Evolutionary conservation across 2,329 filamentous ascomycete genomes (phyloP), one percentile per base, ranked within the genome.

Genomic region (Verticillium zaregamsianum): DNA sequence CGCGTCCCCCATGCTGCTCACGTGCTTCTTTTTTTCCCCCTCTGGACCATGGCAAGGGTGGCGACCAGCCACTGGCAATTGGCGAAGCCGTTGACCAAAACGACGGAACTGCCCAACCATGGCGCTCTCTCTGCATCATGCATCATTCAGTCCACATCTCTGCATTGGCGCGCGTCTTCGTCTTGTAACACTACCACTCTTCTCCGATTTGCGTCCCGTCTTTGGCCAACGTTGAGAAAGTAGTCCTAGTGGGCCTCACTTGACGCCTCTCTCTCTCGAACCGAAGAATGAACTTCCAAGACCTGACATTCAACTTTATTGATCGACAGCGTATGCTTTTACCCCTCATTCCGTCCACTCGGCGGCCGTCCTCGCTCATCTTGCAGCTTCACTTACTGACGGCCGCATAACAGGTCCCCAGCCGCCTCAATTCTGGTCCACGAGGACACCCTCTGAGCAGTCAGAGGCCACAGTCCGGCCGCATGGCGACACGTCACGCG

Each of bases 361-460:
- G 32, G n/a, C n/a, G 15, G n/a, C n/a, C 32, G 31, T 20, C 33
- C 20, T 37, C 17, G 9, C n/a, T 33, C 33, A 57, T 28, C 20
- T n/a, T 8, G 14, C 56, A 31, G 12, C 54, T 14, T 63, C 40
- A 54, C 32, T 33, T 64, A 60, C 66, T 66, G 59, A 69, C 63
- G 58, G 58, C 61, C 59, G 39, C 58, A 28, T 62, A 52, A 33
- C 64, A 68, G 66, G 64, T 59, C 59, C 65, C 40, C 63, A 64
- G 32, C 59, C 63, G 54, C 65, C 65, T 32, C 63, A 66, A 49
- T 63, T 59, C 55, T 66, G 66, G 64, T 63, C 64, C 17, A 63
- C 66, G 39, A 64, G 64, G 60, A 65, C 64, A 55, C 63, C 68
- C 40, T 67, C 68, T 40, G 65, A 64, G 58, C 66, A 66, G 61